Conservation (phyloP, 768 basidiomycete species). For the Pleurotus cornucopiae region DNA sequence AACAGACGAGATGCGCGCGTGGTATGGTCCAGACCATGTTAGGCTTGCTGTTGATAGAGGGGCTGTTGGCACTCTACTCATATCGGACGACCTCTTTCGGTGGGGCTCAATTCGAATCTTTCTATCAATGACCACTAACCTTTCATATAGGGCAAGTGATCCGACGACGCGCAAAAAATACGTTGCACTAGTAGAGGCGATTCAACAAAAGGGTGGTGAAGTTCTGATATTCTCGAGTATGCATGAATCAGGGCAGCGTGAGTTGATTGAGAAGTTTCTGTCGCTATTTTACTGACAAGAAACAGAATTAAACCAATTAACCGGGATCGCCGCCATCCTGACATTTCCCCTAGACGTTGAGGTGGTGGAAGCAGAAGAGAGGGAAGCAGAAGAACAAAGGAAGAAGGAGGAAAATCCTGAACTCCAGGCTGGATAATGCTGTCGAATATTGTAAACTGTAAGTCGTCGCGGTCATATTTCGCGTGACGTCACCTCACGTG, state of each 20-base stretch:
- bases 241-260: constrained; percentile 99
- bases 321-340: constrained; percentile 92
- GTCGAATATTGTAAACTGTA: neutral
- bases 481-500: constrained; percentile 13
- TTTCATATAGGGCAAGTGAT: constrained; percentile 64
- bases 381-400: constrained; percentile 69
- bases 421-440: constrained; percentile 17
- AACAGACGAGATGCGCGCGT: constrained; percentile 90
- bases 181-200: constrained; percentile 84
- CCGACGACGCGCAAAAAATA: constrained; percentile 75
- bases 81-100: constrained; percentile 95
- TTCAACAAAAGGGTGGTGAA: constrained; percentile 85
- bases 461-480: neutral
- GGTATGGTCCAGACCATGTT: constrained; percentile 98
- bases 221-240: constrained; percentile 98
- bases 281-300: constrained; percentile 1
- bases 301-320: constrained; percentile 91
- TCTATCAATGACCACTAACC: neutral
- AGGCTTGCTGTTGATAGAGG: constrained; percentile 87
- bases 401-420: constrained; percentile 41
- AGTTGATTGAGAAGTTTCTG: constrained; percentile 23
- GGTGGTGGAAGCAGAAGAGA: constrained; percentile 90
- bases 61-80: constrained; percentile 89
- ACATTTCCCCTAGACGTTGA: constrained; percentile 96
- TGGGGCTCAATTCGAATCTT: constrained; percentile 22